These are phyloP conservation scores for Pyrus betulifolia DNA, from an alignment of 306 rosid species.

Conservation along the genomic window DNA sequence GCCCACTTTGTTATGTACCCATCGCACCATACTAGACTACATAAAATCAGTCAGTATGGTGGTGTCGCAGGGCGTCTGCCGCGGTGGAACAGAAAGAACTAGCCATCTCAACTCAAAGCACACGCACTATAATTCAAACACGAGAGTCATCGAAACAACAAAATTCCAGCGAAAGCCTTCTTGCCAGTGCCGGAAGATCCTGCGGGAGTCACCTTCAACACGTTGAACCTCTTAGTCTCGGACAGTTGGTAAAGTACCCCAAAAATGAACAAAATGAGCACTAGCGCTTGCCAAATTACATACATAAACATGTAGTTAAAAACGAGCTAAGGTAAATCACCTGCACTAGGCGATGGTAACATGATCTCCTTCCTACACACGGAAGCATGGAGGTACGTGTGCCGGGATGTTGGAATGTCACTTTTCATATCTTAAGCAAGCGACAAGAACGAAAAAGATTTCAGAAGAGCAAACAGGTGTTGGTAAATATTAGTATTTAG, in stretches of 20 bases:
- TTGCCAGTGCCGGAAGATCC: conserved; percentile 66
- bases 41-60: background rate
- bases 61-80: background rate
- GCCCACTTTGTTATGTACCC: background rate
- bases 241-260: conserved; percentile 22
- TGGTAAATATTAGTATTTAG: too few relatives aligned
- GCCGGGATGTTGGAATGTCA: conserved; percentile 82
- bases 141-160: conserved; percentile 1
- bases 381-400: conserved; percentile 74
- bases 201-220: conserved; percentile 75
- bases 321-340: conserved; percentile 20
- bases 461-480: background rate
- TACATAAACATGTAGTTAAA: too few relatives aligned
- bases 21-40: background rate
- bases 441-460: background rate
- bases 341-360: conserved; percentile 85
- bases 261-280: background rate
- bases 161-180: conserved; percentile 63
- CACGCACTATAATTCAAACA: background rate
- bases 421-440: conserved; percentile 56
- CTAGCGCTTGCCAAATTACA: background rate
- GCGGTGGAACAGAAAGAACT: background rate
- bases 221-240: conserved; percentile 80
- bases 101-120: background rate
- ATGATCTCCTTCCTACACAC: conserved; percentile 93